Evolutionary conservation across 192 early-diverging fungal genomes (phyloP).

Genomic region (Dissophora ornata): DNA sequence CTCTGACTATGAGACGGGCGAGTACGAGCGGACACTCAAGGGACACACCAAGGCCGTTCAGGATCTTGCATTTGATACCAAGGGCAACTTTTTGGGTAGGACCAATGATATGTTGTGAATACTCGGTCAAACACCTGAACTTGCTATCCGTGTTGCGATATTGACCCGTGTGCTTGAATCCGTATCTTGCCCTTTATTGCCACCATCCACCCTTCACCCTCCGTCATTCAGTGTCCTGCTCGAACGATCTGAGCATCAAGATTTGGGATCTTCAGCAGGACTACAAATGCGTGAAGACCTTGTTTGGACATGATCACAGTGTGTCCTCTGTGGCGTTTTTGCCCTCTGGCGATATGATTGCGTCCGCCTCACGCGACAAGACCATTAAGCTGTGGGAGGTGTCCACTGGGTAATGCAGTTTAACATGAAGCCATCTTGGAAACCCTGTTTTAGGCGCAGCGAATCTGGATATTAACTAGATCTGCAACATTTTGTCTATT

Average conservation of each 20-base stretch:
- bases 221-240: slow-evolving; percentile 78
- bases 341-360: slow-evolving; percentile 82
- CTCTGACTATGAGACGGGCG: slow-evolving; percentile 94
- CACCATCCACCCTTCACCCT: neutral
- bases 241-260: slow-evolving; percentile 91
- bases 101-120: no score
- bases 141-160: no score
- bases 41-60: slow-evolving; percentile 97
- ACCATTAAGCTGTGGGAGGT: slow-evolving; percentile 94
- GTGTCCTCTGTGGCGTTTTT: slow-evolving; percentile 84
- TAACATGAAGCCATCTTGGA: no score
- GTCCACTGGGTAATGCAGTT: slow-evolving; percentile 68
- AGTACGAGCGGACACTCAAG: slow-evolving; percentile 92
- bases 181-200: no score
- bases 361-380: slow-evolving; percentile 91
- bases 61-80: slow-evolving; percentile 85
- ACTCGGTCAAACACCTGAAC: no score
- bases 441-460: slow-evolving; percentile 6
- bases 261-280: slow-evolving; percentile 90
- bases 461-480: neutral
- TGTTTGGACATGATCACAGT: slow-evolving; percentile 94
- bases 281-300: slow-evolving; percentile 83
- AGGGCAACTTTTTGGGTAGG: slow-evolving; percentile 84
- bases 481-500: neutral
- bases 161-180: neutral